Percentiles rank a stretch among this genome's conserved stretches.
Evolutionary conservation across 2,329 filamentous ascomycete species (phyloP).

Genomic region (Colletotrichum sp.): DNA sequence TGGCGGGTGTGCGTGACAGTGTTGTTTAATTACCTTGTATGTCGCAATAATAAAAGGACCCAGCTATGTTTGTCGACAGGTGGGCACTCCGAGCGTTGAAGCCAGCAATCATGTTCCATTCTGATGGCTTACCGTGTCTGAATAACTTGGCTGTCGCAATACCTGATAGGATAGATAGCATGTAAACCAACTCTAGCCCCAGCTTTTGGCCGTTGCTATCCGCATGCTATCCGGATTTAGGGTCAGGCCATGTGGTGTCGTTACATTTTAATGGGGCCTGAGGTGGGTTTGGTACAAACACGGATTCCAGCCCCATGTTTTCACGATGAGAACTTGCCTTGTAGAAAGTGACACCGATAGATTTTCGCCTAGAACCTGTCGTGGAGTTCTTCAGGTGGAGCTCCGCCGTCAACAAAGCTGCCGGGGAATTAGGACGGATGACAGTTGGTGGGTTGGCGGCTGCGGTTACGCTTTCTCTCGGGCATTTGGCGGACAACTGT

Average conservation of each 20-base stretch:
- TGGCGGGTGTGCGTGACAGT: neutral
- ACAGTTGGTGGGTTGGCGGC: neutral
- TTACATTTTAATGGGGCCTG: neutral
- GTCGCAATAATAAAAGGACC: neutral
- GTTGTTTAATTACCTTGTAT: neutral
- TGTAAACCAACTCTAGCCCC: neutral
- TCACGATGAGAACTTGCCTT: neutral
- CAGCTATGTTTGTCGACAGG: neutral
- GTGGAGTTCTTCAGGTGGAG: neutral
- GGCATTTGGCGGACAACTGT: neutral
- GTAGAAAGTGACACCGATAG: neutral
- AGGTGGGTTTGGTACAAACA: neutral
- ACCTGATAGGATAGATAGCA: neutral
- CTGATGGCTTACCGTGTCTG: neutral
- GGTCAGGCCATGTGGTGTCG: neutral
- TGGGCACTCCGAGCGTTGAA: neutral
- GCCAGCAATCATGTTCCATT: neutral
- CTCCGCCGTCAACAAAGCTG: neutral
- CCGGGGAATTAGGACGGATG: neutral
- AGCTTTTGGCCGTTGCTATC: neutral
- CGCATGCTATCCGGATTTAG: neutral
- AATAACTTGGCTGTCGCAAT: neutral
- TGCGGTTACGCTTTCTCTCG: neutral
- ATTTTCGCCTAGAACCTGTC: neutral
- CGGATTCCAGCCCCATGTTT: neutral